Percentiles rank a stretch among this genome's conserved stretches.
phyloP scores from a whole-genome alignment of 2,329 filamentous ascomycete genomes.

The Trichophyton rubrum region DNA sequence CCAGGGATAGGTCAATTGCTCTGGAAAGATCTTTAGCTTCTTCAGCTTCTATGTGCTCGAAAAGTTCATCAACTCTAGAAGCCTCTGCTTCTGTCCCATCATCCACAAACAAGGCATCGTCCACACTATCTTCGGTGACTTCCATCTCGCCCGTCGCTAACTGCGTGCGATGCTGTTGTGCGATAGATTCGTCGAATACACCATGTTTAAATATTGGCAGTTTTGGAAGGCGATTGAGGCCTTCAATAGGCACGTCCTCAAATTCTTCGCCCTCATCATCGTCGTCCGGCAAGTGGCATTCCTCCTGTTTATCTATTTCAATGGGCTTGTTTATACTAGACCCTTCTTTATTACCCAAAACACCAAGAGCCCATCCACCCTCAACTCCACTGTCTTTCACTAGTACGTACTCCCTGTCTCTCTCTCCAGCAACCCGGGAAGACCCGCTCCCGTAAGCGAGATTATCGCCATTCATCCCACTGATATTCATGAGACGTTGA shows the following conservation, averaged over 20 bases:
- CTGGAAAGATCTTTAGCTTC: slow-evolving; percentile 65
- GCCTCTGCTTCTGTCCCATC: slow-evolving; percentile 33
- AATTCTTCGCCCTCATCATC: slow-evolving; percentile 70
- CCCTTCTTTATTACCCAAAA: slow-evolving; percentile 72
- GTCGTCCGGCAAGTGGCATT: slow-evolving; percentile 42
- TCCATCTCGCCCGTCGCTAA: slow-evolving; percentile 1
- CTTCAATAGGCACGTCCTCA: slow-evolving; percentile 85
- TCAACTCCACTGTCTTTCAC: slow-evolving; percentile 93
- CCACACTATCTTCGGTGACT: slow-evolving; percentile 23
- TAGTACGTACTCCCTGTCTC: slow-evolving; percentile 83
- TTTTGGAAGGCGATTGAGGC: slow-evolving; percentile 71
- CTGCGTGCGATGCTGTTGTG: slow-evolving; percentile 27
- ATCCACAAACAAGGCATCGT: slow-evolving; percentile 46
- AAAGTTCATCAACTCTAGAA: slow-evolving; percentile 43
- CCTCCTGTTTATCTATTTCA: slow-evolving; percentile 61
- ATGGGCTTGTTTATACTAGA: slow-evolving; percentile 79
- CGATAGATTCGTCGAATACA: slow-evolving; percentile 26
- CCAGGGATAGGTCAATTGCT: slow-evolving; percentile 76
- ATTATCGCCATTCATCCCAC: slow-evolving; percentile 73
- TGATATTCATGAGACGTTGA: slow-evolving; percentile 85
- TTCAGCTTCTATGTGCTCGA: slow-evolving; percentile 29
- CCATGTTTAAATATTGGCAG: slow-evolving; percentile 30
- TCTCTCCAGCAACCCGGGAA: slow-evolving; percentile 52
- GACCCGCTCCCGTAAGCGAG: slow-evolving; percentile 51
- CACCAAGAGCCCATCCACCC: slow-evolving; percentile 89